Evolutionary conservation across 257 asterid species (phyloP), one percentile per base, ranked within the genome.

Genomic region (Gentiana straminea): DNA sequence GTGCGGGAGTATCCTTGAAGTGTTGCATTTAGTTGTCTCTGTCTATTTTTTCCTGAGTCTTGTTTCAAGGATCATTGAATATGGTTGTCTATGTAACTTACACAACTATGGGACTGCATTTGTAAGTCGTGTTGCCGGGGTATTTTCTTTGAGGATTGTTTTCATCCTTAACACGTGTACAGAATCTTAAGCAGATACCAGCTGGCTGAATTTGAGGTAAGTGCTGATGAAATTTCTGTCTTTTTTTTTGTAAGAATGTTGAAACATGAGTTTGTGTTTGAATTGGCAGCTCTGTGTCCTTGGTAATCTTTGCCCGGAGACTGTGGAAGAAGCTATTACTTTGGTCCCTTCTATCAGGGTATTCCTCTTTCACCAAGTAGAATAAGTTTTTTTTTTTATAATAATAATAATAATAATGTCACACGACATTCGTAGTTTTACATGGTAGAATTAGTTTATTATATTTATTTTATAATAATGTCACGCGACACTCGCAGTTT

Each of bases 271-370:
- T 36, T 15, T 44, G 5, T 52, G 56, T 57, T 41, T 41, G 44
- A 8, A 52, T 63, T 24, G 82, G 79, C 84, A 89, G 98, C 98
- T 91, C 15, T 84, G 72, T 71, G 88, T 70, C 33, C 94, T 89
- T 50, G 97, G 97, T 70, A 89, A 86, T 78, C 94, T 89, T 49
- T 86, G 97, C 65, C 97, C 97, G 0, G 97, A 89, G 66, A 84
- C 94, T 2, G 90, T 82, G 24, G 97, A 87, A 70, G 98, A 91
- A 79, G 98, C 83, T 60, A 80, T 83, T 66, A 84, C 93, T 60
- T 81, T 87, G 95, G 98, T 91, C 65, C 98, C 98, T 4, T 87
- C 97, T 38, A 83, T 87, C 75, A 87, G 88, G 97, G 97, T 89
- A 83, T 70, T 63, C 54, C 33, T 68, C 8, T 50, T 49, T 59